Conservation (phyloP, 2,329 filamentous ascomycete genomes). For the Cercospora sp. region DNA sequence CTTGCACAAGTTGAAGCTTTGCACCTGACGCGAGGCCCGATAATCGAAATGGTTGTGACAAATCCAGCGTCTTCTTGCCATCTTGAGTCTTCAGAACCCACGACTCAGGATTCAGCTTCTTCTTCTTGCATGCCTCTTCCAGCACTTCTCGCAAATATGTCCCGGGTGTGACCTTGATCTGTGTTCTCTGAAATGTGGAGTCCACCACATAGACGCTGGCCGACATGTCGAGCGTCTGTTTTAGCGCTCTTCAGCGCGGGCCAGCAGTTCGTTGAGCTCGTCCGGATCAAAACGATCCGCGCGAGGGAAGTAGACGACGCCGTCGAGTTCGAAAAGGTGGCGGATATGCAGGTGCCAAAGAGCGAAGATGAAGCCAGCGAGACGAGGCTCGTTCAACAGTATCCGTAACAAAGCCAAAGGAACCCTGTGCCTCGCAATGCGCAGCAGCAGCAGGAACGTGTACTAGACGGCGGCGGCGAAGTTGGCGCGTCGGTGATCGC, state of each 20-base stretch:
- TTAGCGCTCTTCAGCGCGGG: background rate
- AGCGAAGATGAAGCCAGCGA: background rate
- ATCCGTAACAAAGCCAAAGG: background rate
- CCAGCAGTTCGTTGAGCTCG: background rate
- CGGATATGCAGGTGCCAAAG: background rate
- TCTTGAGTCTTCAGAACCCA: constrained; percentile 86
- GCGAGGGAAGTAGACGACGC: background rate
- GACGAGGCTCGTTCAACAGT: background rate
- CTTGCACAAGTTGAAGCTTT: constrained; percentile 86
- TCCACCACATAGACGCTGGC: constrained; percentile 81
- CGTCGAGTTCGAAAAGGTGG: background rate
- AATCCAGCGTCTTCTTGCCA: constrained; percentile 74
- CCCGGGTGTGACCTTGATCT: constrained; percentile 77
- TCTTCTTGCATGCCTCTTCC: constrained; percentile 81
- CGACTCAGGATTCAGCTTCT: constrained; percentile 69
- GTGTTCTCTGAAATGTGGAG: constrained; percentile 72
- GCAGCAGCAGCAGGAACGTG: background rate
- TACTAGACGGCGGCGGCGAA: constrained; percentile 13
- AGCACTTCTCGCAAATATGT: constrained; percentile 84
- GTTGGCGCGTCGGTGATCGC: constrained; percentile 13
- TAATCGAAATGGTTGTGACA: constrained; percentile 80
- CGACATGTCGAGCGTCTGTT: constrained; percentile 63
- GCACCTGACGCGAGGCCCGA: constrained; percentile 81
- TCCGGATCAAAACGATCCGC: background rate
- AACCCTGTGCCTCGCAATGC: background rate